Evolutionary conservation across 768 basidiomycete genomes (phyloP), one percentile per base, ranked within the genome.

Genomic region (Hericium rajendrae): DNA sequence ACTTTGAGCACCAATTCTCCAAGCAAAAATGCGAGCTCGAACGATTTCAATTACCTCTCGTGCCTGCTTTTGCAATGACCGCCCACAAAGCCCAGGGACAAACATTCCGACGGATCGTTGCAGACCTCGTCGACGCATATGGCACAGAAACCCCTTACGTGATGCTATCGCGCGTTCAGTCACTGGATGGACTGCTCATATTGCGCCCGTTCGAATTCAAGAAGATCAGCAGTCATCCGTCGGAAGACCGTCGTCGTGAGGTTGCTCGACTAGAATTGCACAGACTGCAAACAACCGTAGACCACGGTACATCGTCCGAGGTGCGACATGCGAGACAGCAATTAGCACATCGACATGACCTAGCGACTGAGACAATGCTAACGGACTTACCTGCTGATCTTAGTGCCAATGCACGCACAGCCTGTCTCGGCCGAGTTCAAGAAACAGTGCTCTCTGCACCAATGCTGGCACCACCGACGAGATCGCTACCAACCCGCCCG

Each of bases 41-140:
- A 37, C 64, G 72, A 0, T 66, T 57, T 0, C 76, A 78, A 56
- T 26, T 77, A 0, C 73, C 75, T 0, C 48, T 78, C 0, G 6
- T 66, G 0, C 76, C 74, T 22, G 72, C 65, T 0, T 76, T 74
- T 61, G 69, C 73, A 0, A 69, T 75, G 57, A 76, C 75, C 2
- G 70, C 70, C 0, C 71, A 76, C 53, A 72, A 72, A 58, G 62
- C 73, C 0, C 74, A 78, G 65, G 74, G 75, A 0, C 68, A 71
- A 53, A 72, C 73, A 0, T 38, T 74, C 41, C 8, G 51, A 0
- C 59, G 59, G 6, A 69, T 64, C 0, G 65, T 74, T 18, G 58
- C 75, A 2, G 74, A 76, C 28, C 57, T 22, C 75, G 39, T 65
- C 22, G 56, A 56, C 12, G 73, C 70, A 38, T 43, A 51, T 4